Evolutionary conservation across 257 asterid species (phyloP).

Genomic region (Ballota nigra): DNA sequence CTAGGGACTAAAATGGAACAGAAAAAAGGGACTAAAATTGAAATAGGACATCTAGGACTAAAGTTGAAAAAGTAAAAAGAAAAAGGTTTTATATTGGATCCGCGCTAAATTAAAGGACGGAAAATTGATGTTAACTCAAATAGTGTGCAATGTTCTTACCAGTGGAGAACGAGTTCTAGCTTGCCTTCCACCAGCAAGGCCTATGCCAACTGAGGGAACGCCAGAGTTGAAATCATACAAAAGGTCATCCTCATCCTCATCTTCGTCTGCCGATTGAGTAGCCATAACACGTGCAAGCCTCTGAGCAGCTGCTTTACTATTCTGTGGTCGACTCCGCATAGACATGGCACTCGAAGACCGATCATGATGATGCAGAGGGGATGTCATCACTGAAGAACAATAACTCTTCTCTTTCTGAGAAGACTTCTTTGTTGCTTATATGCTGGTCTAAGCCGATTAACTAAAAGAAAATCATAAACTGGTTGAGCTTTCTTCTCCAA

Average conservation of each 20-base stretch:
- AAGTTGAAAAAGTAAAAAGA: too few species aligned
- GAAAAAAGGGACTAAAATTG: too few species aligned
- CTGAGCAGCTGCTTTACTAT: conserved; percentile 88
- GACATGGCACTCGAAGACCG: conserved; percentile 48
- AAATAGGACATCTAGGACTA: too few species aligned
- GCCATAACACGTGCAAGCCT: conserved; percentile 92
- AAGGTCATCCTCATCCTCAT: conserved; percentile 71
- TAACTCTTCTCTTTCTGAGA: conserved; percentile 1
- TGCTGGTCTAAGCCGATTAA: conserved; percentile 28
- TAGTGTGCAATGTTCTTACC: conserved; percentile 38
- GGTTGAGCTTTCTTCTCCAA: too few species aligned
- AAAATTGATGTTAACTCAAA: too few species aligned
- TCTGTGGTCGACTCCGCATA: conserved; percentile 51
- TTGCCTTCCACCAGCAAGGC: conserved; percentile 74
- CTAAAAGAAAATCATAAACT: conserved; percentile 8
- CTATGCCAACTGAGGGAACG: conserved; percentile 56
- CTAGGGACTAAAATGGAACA: too few species aligned
- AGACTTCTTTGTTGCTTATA: conserved; percentile 25
- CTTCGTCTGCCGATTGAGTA: conserved; percentile 60
- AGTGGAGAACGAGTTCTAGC: conserved; percentile 54
- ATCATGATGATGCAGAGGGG: conserved; percentile 48
- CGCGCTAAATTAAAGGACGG: too few species aligned
- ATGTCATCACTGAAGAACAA: conserved; percentile 33
- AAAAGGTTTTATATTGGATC: too few species aligned
- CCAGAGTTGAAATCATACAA: conserved; percentile 53